These are phyloP conservation scores for Inga laurina DNA, from an alignment of 306 rosid genomes.

Conservation along the genomic window DNA sequence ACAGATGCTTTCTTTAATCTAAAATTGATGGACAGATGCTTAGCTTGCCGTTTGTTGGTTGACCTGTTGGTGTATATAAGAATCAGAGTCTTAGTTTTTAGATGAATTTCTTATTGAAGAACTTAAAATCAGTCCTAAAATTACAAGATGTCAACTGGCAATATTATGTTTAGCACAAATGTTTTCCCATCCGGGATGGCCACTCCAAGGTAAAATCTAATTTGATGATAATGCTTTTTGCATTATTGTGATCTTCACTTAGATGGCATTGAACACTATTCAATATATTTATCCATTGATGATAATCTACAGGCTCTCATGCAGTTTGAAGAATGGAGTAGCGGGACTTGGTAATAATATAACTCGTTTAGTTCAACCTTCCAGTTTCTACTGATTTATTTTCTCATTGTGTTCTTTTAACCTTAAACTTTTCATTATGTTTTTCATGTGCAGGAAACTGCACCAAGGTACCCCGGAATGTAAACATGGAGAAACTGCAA, in stretches of 20 bases:
- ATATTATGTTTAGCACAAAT: slow-evolving; percentile 31
- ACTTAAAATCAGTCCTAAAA: slow-evolving; percentile 23
- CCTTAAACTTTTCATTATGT: slow-evolving; percentile 4
- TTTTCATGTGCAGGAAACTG: slow-evolving; percentile 49
- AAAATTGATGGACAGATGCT: background rate
- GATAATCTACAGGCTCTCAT: slow-evolving; percentile 37
- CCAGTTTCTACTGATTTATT: background rate
- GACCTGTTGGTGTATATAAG: slow-evolving; percentile 22
- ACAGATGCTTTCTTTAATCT: background rate
- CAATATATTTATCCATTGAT: slow-evolving; percentile 2
- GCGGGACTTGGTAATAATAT: slow-evolving; percentile 48
- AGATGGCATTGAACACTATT: background rate
- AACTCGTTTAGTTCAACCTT: slow-evolving; percentile 9
- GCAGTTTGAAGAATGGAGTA: slow-evolving; percentile 44
- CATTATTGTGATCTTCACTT: background rate
- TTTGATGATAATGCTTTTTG: background rate
- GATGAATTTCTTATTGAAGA: background rate
- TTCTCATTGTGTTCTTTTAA: slow-evolving; percentile 4
- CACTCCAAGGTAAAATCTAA: slow-evolving; percentile 45
- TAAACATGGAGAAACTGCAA: slow-evolving; percentile 68
- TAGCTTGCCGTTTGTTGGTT: slow-evolving; percentile 4
- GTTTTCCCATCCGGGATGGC: slow-evolving; percentile 42
- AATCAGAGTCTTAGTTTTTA: slow-evolving; percentile 6
- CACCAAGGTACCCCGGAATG: slow-evolving; percentile 63
- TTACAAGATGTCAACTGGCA: slow-evolving; percentile 37